A percentile compares a stretch with the other conserved stretches of the same genome.
Evolutionary conservation across 495 filamentous ascomycete genomes (phyloP).

Genomic region (Penicillium waksmanii): DNA sequence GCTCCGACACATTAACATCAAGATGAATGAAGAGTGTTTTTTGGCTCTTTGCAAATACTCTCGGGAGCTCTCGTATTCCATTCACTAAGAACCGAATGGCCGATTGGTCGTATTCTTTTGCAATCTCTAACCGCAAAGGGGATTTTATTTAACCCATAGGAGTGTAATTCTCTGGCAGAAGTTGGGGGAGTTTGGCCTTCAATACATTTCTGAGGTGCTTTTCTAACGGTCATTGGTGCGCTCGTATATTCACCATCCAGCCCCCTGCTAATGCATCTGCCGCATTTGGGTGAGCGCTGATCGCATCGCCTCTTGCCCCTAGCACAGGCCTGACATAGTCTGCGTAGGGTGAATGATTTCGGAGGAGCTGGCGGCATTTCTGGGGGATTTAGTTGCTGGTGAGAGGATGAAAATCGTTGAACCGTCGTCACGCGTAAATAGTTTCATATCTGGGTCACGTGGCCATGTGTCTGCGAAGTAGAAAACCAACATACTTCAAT

Average conservation of each 20-base stretch:
- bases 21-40: conserved; percentile 44
- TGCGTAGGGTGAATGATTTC: conserved; percentile 26
- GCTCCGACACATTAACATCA: conserved; percentile 30
- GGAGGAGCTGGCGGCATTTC: conserved; percentile 9
- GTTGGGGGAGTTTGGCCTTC: not conserved
- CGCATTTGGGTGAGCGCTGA: conserved; percentile 41
- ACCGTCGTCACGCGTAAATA: not conserved
- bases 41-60: conserved; percentile 20
- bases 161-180: not conserved
- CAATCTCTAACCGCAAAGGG: conserved; percentile 30
- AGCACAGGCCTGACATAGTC: conserved; percentile 48
- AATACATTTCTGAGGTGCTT: not conserved
- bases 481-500: too few species aligned
- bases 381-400: not conserved
- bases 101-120: conserved; percentile 27
- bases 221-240: conserved; percentile 24
- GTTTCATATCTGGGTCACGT: not conserved
- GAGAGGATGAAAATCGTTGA: not conserved
- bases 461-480: not conserved
- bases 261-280: conserved; percentile 38
- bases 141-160: conserved; percentile 6
- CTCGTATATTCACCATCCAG: conserved; percentile 43
- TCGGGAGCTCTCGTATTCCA: conserved; percentile 25
- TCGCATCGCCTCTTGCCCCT: conserved; percentile 51
- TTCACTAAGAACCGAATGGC: conserved; percentile 28